Conservation (phyloP, 2,329 filamentous ascomycete species). For the Sporothrix sp. region DNA sequence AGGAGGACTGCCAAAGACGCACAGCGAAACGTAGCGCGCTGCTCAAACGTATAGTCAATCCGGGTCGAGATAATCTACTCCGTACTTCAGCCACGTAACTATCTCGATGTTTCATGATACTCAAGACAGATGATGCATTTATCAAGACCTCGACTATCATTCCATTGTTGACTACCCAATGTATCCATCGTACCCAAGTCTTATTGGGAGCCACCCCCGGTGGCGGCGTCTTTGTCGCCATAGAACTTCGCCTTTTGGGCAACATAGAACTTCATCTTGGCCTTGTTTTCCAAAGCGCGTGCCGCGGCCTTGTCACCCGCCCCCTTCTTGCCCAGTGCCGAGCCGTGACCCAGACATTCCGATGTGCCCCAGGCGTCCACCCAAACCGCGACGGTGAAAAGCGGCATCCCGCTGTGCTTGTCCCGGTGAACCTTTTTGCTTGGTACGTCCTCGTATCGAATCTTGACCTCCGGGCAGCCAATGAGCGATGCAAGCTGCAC, state of each 20-base stretch:
- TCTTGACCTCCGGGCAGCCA: slow-evolving; percentile 44
- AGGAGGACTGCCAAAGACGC: too few relatives aligned
- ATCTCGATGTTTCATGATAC: too few relatives aligned
- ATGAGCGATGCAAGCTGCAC: slow-evolving; percentile 42
- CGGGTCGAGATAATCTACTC: too few relatives aligned
- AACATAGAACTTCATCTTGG: slow-evolving; percentile 43
- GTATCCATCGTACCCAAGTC: too few relatives aligned
- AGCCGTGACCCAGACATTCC: slow-evolving; percentile 55
- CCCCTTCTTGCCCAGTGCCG: slow-evolving; percentile 57
- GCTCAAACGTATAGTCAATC: too few relatives aligned
- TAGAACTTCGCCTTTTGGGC: slow-evolving; percentile 38
- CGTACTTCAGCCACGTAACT: too few relatives aligned
- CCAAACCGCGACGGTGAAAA: slow-evolving; percentile 55
- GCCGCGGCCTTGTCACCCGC: slow-evolving; percentile 58
- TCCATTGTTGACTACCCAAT: too few relatives aligned
- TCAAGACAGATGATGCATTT: too few relatives aligned
- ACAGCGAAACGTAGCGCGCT: too few relatives aligned
- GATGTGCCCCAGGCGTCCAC: slow-evolving; percentile 60
- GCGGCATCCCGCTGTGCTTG: slow-evolving; percentile 41
- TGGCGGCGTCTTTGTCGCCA: too few relatives aligned
- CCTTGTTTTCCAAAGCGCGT: slow-evolving; percentile 55
- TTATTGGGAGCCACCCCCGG: too few relatives aligned
- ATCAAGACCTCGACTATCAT: too few relatives aligned
- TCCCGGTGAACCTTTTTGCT: slow-evolving; percentile 41
- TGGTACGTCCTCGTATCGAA: slow-evolving; percentile 52